Conservation (phyloP, 2,329 filamentous ascomycete species). For the Trichoderma harzianum region DNA sequence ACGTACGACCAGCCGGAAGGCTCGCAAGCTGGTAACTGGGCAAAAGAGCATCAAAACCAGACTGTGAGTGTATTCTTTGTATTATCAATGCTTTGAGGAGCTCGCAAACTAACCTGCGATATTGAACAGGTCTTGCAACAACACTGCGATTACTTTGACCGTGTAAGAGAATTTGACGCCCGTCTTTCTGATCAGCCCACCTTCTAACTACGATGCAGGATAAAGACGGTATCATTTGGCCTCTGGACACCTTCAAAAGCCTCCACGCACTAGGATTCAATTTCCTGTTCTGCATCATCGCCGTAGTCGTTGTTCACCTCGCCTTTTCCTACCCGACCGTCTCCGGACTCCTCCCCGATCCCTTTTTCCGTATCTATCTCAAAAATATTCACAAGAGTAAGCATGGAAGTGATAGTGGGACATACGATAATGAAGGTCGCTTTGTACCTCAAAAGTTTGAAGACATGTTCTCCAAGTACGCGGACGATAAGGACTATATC, state of each 20-base stretch:
- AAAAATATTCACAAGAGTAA: conserved; percentile 41
- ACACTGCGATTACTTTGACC: conserved; percentile 9
- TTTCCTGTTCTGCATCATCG: conserved; percentile 37
- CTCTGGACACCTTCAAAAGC: conserved; percentile 37
- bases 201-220: conserved; percentile 27
- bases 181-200: not conserved
- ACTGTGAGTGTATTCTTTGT: conserved; percentile 24
- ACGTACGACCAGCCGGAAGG: conserved; percentile 34
- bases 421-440: conserved; percentile 47
- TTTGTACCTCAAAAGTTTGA: conserved; percentile 50
- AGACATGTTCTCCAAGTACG: conserved; percentile 49
- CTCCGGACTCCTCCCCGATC: conserved; percentile 36
- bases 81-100: not conserved
- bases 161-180: not conserved
- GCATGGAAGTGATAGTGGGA: conserved; percentile 45
- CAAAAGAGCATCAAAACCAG: conserved; percentile 29
- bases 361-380: conserved; percentile 38
- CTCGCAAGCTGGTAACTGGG: conserved; percentile 32
- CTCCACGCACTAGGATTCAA: conserved; percentile 41
- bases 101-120: not conserved
- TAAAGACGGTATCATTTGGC: conserved; percentile 38
- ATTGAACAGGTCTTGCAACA: not conserved
- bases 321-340: conserved; percentile 46
- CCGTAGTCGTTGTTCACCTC: conserved; percentile 39
- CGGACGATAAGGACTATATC: conserved; percentile 37